Evolutionary conservation across 495 filamentous ascomycete species (phyloP).

Genomic region (Penicillium cinerascens): DNA sequence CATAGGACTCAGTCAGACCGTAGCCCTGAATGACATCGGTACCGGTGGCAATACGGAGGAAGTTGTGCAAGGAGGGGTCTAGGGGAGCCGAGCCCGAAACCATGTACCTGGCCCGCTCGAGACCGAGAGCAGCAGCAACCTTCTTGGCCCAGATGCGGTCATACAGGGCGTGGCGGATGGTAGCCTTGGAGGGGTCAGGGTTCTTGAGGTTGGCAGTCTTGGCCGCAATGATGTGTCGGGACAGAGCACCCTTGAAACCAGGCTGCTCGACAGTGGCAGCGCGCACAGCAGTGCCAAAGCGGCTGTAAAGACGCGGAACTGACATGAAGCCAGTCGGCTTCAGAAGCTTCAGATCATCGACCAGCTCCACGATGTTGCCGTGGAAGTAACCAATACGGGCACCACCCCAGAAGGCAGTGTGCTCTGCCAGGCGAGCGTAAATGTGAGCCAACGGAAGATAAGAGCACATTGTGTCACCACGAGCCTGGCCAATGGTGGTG

Average conservation of each 20-base stretch:
- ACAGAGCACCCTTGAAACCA: slow-evolving; percentile 79
- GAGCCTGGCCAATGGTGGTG: slow-evolving; percentile 43
- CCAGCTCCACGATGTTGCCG: slow-evolving; percentile 79
- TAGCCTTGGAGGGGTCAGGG: slow-evolving; percentile 62
- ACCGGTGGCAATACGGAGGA: slow-evolving; percentile 78
- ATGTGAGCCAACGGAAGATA: slow-evolving; percentile 97
- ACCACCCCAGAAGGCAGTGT: slow-evolving; percentile 68
- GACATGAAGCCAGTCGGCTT: slow-evolving; percentile 81
- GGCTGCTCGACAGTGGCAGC: slow-evolving; percentile 71
- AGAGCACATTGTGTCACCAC: slow-evolving; percentile 65
- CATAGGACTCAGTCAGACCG: slow-evolving; percentile 94
- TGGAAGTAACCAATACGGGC: slow-evolving; percentile 89
- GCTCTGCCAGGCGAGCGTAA: slow-evolving; percentile 80
- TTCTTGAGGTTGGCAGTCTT: slow-evolving; percentile 78
- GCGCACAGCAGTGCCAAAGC: slow-evolving; percentile 80
- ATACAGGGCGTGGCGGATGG: slow-evolving; percentile 80
- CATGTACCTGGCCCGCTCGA: slow-evolving; percentile 71
- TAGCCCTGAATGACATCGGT: slow-evolving; percentile 87
- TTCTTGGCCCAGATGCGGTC: slow-evolving; percentile 94
- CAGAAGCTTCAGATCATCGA: slow-evolving; percentile 88
- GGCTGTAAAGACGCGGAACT: slow-evolving; percentile 88
- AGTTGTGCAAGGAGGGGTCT: slow-evolving; percentile 81
- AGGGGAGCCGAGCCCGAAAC: slow-evolving; percentile 88
- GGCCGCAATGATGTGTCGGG: slow-evolving; percentile 69
- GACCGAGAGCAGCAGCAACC: slow-evolving; percentile 73